Evolutionary conservation across 1,284 basidiomycete genomes (phyloP).

Genomic region (Leucoagaricus sp.): DNA sequence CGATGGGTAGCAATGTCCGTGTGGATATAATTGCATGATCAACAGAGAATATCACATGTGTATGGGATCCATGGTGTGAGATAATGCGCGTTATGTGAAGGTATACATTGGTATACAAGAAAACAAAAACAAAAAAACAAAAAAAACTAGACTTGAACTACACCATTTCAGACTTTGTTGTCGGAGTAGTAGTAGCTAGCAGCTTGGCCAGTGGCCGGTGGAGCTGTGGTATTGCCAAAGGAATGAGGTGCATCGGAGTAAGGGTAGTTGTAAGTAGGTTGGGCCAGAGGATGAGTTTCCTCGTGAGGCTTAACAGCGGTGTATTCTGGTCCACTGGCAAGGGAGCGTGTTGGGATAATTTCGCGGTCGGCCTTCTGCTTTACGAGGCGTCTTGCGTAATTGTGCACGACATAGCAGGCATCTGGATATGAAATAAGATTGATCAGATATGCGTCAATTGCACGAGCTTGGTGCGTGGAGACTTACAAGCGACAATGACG

Average conservation of each 20-base stretch:
- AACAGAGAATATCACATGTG: not conserved
- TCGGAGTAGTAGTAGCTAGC: constrained; percentile 13
- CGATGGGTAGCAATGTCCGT: constrained; percentile 1
- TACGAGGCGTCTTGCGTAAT: constrained; percentile 33
- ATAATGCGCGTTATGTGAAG: not conserved
- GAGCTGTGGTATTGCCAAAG: constrained; percentile 24
- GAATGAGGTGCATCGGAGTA: constrained; percentile 31
- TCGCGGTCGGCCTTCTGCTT: constrained; percentile 24
- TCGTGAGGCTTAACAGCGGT: constrained; percentile 28
- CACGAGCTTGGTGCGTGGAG: not conserved
- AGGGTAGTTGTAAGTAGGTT: constrained; percentile 27
- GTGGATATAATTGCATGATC: not conserved
- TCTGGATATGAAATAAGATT: constrained; percentile 24
- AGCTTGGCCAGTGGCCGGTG: constrained; percentile 12
- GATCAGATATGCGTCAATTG: not conserved
- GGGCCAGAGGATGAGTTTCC: constrained; percentile 26
- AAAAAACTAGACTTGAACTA: no score
- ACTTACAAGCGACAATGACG: constrained; percentile 37
- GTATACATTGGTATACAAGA: not conserved
- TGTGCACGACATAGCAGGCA: constrained; percentile 35
- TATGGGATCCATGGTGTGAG: not conserved
- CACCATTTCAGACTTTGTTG: constrained; percentile 8
- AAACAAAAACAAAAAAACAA: not conserved
- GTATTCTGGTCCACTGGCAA: constrained; percentile 25
- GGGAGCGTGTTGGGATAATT: constrained; percentile 20